phyloP scores from a whole-genome alignment of 73 alveolate genomes.

The Uronychia binucleata region DNA sequence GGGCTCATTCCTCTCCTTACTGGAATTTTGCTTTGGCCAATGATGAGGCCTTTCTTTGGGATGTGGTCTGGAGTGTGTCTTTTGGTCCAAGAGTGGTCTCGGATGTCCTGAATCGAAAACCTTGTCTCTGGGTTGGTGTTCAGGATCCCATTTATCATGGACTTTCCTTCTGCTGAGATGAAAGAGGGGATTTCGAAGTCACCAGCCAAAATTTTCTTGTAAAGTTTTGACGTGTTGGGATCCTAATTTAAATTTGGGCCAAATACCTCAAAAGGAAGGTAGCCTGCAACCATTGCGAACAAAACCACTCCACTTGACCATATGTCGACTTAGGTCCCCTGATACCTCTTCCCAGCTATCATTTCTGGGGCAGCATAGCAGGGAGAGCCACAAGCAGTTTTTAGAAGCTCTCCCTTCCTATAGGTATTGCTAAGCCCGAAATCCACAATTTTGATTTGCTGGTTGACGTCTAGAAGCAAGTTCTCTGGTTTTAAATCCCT shows the following conservation, averaged over 20 bases:
- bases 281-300: constrained; percentile 74
- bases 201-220: constrained; percentile 74
- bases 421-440: constrained; percentile 86
- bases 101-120: constrained; percentile 71
- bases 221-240: constrained; percentile 68
- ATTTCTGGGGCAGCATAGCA: constrained; percentile 93
- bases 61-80: neutral
- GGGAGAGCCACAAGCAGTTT: constrained; percentile 92
- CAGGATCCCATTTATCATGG: constrained; percentile 67
- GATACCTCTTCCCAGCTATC: constrained; percentile 73
- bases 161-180: constrained; percentile 59
- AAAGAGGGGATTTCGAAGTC: constrained; percentile 74
- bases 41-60: neutral
- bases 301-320: constrained; percentile 74
- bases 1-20: neutral
- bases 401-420: constrained; percentile 67
- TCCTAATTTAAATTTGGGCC: constrained; percentile 30
- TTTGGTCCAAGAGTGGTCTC: constrained; percentile 76
- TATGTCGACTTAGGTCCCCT: constrained; percentile 63
- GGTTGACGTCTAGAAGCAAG: constrained; percentile 71
- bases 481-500: constrained; percentile 91
- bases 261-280: constrained; percentile 60
- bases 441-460: constrained; percentile 77
- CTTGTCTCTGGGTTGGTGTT: constrained; percentile 82
- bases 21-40: neutral